Evolutionary conservation across 2,329 filamentous ascomycete species (phyloP), one percentile per base, ranked within the genome.

Genomic region (Phyllosticta ampelicida): DNA sequence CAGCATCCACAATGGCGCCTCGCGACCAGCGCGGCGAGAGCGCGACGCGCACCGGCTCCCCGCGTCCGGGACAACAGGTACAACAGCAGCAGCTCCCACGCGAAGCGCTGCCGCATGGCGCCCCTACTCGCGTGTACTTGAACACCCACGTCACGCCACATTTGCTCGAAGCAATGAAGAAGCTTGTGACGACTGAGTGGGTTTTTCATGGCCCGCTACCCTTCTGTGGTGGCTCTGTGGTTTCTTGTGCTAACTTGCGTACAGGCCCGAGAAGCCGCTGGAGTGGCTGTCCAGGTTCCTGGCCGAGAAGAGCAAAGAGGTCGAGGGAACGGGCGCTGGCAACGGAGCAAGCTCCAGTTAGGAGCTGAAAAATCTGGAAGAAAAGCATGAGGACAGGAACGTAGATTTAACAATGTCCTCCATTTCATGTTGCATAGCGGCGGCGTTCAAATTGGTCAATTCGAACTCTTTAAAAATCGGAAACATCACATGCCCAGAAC

Each of bases 161-260:
- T 66, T 62, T 79, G 65, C 66, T 79, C 49, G 77, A 79, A 65
- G 77, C 74, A 5, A 78, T 79, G 76, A 79, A 79, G 68, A 73
- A 75, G 65, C 61, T 79, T 52, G 77, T 73, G 18, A 72, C 73
- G n/a, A 67, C 73, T 55, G 76, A 78, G 71, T 70, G 55, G 63
- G 65, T 66, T 48, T 5, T 8, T 6, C 16, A 13, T n/a, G n/a
- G 48, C n/a, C 13, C 29, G 28, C 10, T 28, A 19, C 11, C 18
- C 36, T 48, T 5, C 11, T 26, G n/a, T 19, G 1, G 8, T 56
- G 50, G 18, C 16, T 20, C 21, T 23, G 20, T n/a, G 30, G 9
- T 18, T 18, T 20, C 29, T 1, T 54, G 49, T 44, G 30, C 26
- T 11, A 23, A 19, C 21, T 20, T 36, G 44, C 3, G 11, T 2